A percentile compares a stretch with the other conserved stretches of the same genome.
These are phyloP conservation scores for Gossypium thurberi DNA, from an alignment of 345 rosid genomes.

Conservation along the genomic window DNA sequence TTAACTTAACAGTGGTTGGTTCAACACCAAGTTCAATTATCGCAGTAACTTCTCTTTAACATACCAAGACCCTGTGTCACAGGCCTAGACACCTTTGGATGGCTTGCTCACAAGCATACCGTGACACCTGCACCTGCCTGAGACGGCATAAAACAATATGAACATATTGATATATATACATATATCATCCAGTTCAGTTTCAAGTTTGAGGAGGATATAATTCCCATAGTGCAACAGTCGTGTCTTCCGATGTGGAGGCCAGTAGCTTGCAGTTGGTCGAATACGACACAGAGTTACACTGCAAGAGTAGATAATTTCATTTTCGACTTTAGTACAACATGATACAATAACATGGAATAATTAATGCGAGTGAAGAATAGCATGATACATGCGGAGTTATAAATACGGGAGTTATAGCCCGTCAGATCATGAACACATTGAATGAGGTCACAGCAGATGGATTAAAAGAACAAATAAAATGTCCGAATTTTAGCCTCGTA, in stretches of 20 bases:
- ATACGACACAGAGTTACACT: slow-evolving; percentile 75
- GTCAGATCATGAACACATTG: background rate
- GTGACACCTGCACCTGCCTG: background rate
- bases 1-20: too few species aligned
- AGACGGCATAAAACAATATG: background rate
- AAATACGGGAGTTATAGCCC: background rate
- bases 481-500: background rate
- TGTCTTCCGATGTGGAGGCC: slow-evolving; percentile 88
- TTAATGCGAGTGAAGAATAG: background rate
- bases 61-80: too few species aligned
- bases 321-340: background rate
- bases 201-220: slow-evolving; percentile 58
- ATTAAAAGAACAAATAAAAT: background rate
- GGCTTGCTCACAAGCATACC: too few species aligned
- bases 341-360: background rate
- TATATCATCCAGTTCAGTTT: background rate
- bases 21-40: too few species aligned
- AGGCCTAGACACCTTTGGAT: too few species aligned
- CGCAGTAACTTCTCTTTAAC: too few species aligned
- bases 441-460: background rate
- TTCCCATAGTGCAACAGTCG: slow-evolving; percentile 81
- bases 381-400: background rate
- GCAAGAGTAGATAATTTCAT: slow-evolving; percentile 14
- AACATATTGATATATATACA: background rate
- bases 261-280: slow-evolving; percentile 55